These are phyloP conservation scores for Saccharomyces hybrid DNA, from an alignment of 1,139 yeast genomes.

Conservation along the genomic window DNA sequence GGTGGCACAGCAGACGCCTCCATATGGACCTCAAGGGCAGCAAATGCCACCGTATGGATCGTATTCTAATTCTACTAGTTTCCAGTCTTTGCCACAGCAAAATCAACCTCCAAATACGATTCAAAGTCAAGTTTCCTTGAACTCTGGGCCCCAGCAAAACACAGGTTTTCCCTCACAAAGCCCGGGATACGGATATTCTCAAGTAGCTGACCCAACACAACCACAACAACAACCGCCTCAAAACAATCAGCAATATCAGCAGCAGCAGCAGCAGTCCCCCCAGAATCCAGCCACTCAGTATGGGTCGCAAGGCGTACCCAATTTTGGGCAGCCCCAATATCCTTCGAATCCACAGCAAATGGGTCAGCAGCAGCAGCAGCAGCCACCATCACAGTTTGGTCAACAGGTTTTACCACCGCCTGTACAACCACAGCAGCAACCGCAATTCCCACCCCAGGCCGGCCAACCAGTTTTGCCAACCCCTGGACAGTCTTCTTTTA, in stretches of 20 bases:
- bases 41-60: constrained; percentile 1
- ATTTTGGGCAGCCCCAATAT: neutral
- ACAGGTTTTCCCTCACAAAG: neutral
- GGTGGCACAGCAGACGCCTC: neutral
- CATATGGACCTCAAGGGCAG: neutral
- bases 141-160: neutral
- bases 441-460: constrained; percentile 2
- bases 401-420: neutral
- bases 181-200: neutral
- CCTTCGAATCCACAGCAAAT: neutral
- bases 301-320: constrained; percentile 3
- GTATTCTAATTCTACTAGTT: neutral
- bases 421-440: constrained; percentile 1
- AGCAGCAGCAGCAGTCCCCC: neutral
- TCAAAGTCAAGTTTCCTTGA: neutral
- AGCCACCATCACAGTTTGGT: neutral
- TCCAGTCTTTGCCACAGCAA: neutral
- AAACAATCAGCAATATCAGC: constrained; percentile 2
- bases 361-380: neutral
- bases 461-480: neutral
- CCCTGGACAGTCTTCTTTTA: neutral
- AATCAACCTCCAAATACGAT: neutral
- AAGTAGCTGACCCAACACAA: neutral
- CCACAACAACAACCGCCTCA: neutral
- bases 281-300: neutral